Evolutionary conservation across 495 filamentous ascomycete genomes (phyloP), one percentile per base, ranked within the genome.

Genomic region (Elaphomyces granulatus): DNA sequence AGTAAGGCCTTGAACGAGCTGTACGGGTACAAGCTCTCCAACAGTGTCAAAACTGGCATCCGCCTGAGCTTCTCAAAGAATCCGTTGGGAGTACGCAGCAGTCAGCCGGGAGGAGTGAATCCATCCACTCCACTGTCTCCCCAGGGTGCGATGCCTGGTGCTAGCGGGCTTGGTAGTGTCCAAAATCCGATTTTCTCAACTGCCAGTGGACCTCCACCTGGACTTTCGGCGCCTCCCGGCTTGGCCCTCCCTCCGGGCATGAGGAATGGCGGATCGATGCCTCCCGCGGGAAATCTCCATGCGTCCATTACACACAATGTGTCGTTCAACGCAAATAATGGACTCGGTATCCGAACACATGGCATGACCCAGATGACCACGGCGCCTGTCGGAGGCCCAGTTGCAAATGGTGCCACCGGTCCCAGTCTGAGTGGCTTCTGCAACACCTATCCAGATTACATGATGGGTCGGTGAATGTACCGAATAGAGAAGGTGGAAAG

Each of bases 21-120:
- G 14, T 96, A 96, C 47, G 90, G 90, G 0, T 77, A 82, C 39
- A 76, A 74, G 16, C 71, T 98, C 32, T 84, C 85, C 52, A 96
- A 95, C 58, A 90, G 83, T 56, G 74, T 87, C 53, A 96, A 94
- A 54, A 92, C 90, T 31, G 90, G 90, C 31, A 95, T 98, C 51
- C 80, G 92, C n/a, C 74, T 98, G 28, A 93, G 85, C 54, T 98
- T 96, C 63, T 95, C 88, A 8, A 96, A 96, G 63, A 98, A 96
- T 50, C 90, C 90, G 2, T 70, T 98, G 7, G 90, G 92, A 18
- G 92, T 96, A 16, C 84, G 90, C 20, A 81, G 78, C 1, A 78
- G 78, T 15, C 83, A 86, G 43, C 66, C 72, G 2, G 70, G 68
- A 31, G 67, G 66, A 32, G 66, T 70, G 60, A 68, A 60, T 37